Conservation (phyloP, 495 filamentous ascomycete species). For the Aspergillus olivimuriae region DNA sequence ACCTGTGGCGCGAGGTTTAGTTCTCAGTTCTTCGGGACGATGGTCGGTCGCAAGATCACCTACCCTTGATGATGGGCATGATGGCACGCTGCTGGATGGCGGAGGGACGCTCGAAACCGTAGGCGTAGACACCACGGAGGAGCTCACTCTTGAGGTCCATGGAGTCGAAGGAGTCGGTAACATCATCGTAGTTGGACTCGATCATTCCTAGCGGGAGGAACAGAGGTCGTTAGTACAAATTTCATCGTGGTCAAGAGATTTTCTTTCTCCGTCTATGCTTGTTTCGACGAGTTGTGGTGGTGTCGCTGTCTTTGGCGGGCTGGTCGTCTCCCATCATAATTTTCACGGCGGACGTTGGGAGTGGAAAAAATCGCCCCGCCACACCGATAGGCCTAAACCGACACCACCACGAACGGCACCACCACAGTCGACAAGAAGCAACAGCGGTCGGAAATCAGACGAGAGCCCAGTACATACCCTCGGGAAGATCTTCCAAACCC, state of each 20-base stretch:
- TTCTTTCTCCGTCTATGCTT: too few relatives aligned
- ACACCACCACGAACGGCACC: too few relatives aligned
- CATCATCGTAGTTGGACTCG: conserved; percentile 99
- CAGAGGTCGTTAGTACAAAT: conserved; percentile 19
- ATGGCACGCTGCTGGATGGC: conserved; percentile 99
- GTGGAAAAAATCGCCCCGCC: conserved; percentile 14
- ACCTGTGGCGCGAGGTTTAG: conserved; percentile 47
- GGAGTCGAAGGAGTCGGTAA: conserved; percentile 95
- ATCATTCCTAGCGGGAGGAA: conserved; percentile 67
- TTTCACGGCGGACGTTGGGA: conserved; percentile 15
- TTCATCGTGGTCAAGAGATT: not conserved
- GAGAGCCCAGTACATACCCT: conserved; percentile 54
- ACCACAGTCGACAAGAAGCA: conserved; percentile 3
- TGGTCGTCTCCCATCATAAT: conserved; percentile 4
- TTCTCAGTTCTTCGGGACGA: too few relatives aligned
- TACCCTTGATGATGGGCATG: conserved; percentile 99
- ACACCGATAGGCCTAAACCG: too few relatives aligned
- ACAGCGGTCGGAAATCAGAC: conserved; percentile 17
- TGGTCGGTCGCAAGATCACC: conserved; percentile 28
- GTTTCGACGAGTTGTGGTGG: too few relatives aligned
- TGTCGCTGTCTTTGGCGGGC: not conserved
- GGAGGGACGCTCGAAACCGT: conserved; percentile 98
- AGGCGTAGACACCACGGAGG: conserved; percentile 97
- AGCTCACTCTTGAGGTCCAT: conserved; percentile 97
- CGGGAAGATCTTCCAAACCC: conserved; percentile 92